Evolutionary conservation across 176 grass and related monocot genomes (phyloP).

Genomic region (Neostapfia colusana): DNA sequence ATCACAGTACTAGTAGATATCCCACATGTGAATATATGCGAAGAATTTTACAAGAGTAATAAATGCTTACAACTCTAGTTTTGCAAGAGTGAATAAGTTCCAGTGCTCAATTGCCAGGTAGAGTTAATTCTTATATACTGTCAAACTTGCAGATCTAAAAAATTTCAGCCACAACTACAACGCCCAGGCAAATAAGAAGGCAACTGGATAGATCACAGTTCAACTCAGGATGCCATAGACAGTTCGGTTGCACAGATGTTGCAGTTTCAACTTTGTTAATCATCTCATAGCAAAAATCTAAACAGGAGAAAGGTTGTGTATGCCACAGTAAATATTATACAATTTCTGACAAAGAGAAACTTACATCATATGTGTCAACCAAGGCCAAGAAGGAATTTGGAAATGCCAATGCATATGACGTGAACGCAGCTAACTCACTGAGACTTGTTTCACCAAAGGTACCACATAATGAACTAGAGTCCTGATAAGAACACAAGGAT

Average conservation of each 20-base stretch:
- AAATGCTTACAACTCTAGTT: neutral
- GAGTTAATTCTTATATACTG: neutral
- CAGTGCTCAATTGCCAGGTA: neutral
- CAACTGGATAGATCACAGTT: neutral
- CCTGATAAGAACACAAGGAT: constrained; percentile 40
- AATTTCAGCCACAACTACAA: neutral
- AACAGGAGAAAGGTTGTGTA: constrained; percentile 7
- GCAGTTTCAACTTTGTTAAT: constrained; percentile 1
- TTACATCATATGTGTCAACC: constrained; percentile 97
- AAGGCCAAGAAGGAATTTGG: constrained; percentile 86
- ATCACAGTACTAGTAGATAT: neutral
- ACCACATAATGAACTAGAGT: constrained; percentile 63
- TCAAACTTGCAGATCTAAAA: no score
- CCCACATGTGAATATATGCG: neutral
- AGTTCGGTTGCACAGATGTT: neutral
- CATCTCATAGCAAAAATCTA: neutral
- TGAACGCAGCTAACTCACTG: constrained; percentile 95
- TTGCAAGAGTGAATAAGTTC: neutral
- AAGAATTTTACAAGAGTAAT: neutral
- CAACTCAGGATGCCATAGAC: neutral
- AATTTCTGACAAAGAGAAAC: constrained; percentile 33
- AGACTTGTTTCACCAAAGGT: constrained; percentile 84
- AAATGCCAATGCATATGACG: constrained; percentile 96
- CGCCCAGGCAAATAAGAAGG: neutral
- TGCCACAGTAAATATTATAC: constrained; percentile 22